Conservation (phyloP, 1,284 basidiomycete genomes). For the Cutaneotrichosporon curvatum region DNA sequence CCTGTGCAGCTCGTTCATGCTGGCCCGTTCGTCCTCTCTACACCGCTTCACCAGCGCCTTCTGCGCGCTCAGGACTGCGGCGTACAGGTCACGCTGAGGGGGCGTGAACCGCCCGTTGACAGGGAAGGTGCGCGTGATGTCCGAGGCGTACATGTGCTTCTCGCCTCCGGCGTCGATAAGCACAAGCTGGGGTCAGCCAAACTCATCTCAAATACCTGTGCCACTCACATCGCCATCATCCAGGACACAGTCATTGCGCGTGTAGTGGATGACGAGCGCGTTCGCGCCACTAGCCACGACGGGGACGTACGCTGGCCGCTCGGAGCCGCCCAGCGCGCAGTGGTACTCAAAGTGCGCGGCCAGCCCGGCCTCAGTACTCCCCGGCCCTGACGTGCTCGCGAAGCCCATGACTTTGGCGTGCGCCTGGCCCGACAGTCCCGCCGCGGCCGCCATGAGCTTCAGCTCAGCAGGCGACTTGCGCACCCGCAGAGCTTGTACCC, state of each 20-base stretch:
- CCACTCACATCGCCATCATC: slow-evolving; percentile 55
- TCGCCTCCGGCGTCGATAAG: slow-evolving; percentile 87
- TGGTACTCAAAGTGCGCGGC: slow-evolving; percentile 84
- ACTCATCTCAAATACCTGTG: too few species aligned
- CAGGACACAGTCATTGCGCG: slow-evolving; percentile 73
- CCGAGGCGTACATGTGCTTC: slow-evolving; percentile 85
- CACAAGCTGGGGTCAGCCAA: slow-evolving; percentile 52
- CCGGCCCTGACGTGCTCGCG: slow-evolving; percentile 51
- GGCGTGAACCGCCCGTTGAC: slow-evolving; percentile 69
- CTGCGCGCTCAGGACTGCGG: slow-evolving; percentile 52
- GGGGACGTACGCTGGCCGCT: slow-evolving; percentile 84
- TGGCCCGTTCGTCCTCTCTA: slow-evolving; percentile 52
- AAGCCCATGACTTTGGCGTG: slow-evolving; percentile 63
- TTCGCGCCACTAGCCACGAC: slow-evolving; percentile 91
- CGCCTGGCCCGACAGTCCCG: slow-evolving; percentile 44
- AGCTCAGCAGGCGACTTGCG: slow-evolving; percentile 48
- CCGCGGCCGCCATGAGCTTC: slow-evolving; percentile 47
- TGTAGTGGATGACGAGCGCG: slow-evolving; percentile 84
- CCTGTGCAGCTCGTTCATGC: slow-evolving; percentile 71
- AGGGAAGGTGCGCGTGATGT: slow-evolving; percentile 93
- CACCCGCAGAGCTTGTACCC: slow-evolving; percentile 45
- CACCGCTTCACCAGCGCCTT: slow-evolving; percentile 49
- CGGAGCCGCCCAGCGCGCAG: slow-evolving; percentile 68
- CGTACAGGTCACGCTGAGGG: slow-evolving; percentile 81
- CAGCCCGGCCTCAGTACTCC: slow-evolving; percentile 64